Conservation (phyloP, 2,329 filamentous ascomycete genomes). For the Hypomyces rosellus region DNA sequence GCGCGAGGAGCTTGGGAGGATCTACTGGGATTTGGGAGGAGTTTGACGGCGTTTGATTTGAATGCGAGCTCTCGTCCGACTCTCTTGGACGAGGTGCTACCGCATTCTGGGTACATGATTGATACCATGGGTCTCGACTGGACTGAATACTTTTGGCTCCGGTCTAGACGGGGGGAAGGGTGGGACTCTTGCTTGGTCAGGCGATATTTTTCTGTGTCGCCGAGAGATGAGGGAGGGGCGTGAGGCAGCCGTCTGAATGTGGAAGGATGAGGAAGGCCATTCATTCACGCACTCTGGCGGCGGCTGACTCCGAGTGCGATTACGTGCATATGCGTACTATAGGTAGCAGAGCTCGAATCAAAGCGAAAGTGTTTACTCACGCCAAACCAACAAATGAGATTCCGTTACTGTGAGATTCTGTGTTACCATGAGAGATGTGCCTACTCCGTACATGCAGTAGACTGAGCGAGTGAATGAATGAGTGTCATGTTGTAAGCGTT, state of each 20-base stretch:
- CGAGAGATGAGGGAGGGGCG: background rate
- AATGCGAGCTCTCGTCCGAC: background rate
- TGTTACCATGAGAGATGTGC: background rate
- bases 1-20: background rate
- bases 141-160: background rate
- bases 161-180: background rate
- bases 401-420: background rate
- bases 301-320: background rate
- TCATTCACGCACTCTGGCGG: background rate
- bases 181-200: background rate
- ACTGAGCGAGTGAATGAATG: background rate
- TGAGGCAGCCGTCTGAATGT: background rate
- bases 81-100: background rate
- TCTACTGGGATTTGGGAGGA: constrained; percentile 5
- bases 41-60: constrained; percentile 10
- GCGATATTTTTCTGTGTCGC: background rate
- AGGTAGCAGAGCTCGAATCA: background rate
- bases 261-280: background rate
- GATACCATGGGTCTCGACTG: background rate
- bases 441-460: background rate
- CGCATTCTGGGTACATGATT: background rate
- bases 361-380: background rate
- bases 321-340: background rate
- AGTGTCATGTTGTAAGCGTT: background rate
- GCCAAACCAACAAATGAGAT: background rate